Conservation (phyloP, 2,329 filamentous ascomycete genomes). For the Penicillium sp. region DNA sequence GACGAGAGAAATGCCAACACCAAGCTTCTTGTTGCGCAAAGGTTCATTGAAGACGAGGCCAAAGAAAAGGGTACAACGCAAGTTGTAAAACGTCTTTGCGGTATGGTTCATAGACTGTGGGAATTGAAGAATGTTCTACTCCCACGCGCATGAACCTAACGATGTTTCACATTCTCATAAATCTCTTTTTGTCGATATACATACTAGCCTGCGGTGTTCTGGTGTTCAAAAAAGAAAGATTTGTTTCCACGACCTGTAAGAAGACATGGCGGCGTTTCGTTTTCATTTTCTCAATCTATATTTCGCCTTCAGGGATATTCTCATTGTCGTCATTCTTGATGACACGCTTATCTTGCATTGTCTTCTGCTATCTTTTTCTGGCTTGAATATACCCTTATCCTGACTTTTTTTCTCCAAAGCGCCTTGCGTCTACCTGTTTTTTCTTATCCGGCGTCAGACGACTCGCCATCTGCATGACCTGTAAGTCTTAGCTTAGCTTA, state of each 20-base stretch:
- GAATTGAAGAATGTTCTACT: slow-evolving; percentile 14
- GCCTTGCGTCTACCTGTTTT: background rate
- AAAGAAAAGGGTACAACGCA: slow-evolving; percentile 69
- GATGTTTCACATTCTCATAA: background rate
- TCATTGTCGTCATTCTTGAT: background rate
- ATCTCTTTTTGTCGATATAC: background rate
- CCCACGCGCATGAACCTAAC: slow-evolving; percentile 17
- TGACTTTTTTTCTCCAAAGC: background rate
- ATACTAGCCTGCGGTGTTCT: slow-evolving; percentile 13
- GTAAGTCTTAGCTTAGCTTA: background rate
- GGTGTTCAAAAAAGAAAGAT: slow-evolving; percentile 11
- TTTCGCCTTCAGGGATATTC: slow-evolving; percentile 4
- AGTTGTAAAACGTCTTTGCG: slow-evolving; percentile 65
- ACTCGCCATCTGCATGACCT: background rate
- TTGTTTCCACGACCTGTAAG: slow-evolving; percentile 5
- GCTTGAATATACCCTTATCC: background rate
- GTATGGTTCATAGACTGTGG: slow-evolving; percentile 61
- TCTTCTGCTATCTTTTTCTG: background rate
- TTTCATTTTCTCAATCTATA: slow-evolving; percentile 4
- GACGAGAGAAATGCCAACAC: slow-evolving; percentile 65
- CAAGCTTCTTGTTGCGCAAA: slow-evolving; percentile 65
- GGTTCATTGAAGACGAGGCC: slow-evolving; percentile 64
- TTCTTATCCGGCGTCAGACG: background rate
- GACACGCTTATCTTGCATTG: background rate
- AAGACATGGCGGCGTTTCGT: slow-evolving; percentile 13